phyloP scores from a whole-genome alignment of 345 rosid genomes.

The Stellera chamaejasme region DNA sequence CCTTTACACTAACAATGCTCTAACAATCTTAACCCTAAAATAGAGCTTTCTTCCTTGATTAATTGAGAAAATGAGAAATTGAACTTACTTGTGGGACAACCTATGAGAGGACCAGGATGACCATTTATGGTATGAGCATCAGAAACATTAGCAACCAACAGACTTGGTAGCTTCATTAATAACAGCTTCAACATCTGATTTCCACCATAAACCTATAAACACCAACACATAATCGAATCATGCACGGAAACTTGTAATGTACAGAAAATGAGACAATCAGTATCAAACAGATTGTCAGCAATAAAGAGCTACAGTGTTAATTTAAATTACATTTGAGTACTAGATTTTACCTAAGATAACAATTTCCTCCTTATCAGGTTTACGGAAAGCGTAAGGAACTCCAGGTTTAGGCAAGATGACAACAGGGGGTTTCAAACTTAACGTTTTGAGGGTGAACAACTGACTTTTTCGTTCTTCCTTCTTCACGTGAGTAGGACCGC shows the following conservation, averaged over 20 bases:
- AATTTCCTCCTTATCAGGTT: constrained; percentile 53
- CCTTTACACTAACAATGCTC: no score
- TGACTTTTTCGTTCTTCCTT: no score
- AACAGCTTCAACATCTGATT: constrained; percentile 76
- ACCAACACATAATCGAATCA: neutral
- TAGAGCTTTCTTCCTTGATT: no score
- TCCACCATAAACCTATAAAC: constrained; percentile 86
- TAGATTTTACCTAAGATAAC: constrained; percentile 32
- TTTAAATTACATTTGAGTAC: no score
- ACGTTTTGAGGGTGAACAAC: no score
- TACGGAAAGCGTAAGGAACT: constrained; percentile 81
- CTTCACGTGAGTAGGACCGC: no score
- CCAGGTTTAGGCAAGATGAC: constrained; percentile 76
- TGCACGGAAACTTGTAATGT: neutral
- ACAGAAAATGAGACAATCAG: neutral
- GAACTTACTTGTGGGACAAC: constrained; percentile 45
- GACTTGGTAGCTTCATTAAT: constrained; percentile 60
- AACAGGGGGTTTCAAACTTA: no score
- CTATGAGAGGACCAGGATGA: constrained; percentile 42
- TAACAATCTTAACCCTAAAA: no score
- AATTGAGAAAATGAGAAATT: neutral
- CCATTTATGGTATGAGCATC: constrained; percentile 95
- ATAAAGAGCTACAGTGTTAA: no score
- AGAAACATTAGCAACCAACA: constrained; percentile 80
- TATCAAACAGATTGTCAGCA: no score